Evolutionary conservation across 306 rosid species (phyloP).

Genomic region (Datisca glomerata): DNA sequence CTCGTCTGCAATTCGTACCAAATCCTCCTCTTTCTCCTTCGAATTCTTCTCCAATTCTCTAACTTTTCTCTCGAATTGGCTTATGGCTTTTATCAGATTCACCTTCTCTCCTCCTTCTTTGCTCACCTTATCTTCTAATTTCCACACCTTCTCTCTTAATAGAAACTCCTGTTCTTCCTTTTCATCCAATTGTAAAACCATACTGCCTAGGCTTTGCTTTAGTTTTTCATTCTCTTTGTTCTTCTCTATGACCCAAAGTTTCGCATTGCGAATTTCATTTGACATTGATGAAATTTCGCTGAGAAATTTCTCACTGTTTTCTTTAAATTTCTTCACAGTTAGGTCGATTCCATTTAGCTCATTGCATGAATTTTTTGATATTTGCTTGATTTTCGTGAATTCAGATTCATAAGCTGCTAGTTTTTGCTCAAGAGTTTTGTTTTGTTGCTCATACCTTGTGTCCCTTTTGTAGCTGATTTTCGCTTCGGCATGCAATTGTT

Average conservation of each 20-base stretch:
- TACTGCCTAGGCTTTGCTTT: constrained; percentile 14
- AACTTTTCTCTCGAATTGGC: constrained; percentile 43
- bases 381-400: constrained; percentile 8
- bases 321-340: too few species aligned
- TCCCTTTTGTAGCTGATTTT: constrained; percentile 31
- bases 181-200: constrained; percentile 17
- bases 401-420: constrained; percentile 24
- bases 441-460: constrained; percentile 33
- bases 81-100: constrained; percentile 27
- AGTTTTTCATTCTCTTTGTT: constrained; percentile 25
- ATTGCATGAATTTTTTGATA: constrained; percentile 2
- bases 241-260: constrained; percentile 25
- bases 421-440: constrained; percentile 20
- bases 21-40: constrained; percentile 44
- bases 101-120: constrained; percentile 52
- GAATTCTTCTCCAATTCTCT: too few species aligned
- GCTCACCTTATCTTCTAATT: constrained; percentile 43
- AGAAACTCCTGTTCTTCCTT: constrained; percentile 41
- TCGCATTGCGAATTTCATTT: constrained; percentile 30
- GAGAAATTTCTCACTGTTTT: constrained; percentile 5
- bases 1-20: constrained; percentile 42
- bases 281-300: constrained; percentile 9
- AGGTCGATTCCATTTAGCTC: too few species aligned
- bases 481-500: constrained; percentile 50
- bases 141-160: constrained; percentile 39